Conservation (phyloP, 1,284 basidiomycete species). For the Fomitopsis betulina region DNA sequence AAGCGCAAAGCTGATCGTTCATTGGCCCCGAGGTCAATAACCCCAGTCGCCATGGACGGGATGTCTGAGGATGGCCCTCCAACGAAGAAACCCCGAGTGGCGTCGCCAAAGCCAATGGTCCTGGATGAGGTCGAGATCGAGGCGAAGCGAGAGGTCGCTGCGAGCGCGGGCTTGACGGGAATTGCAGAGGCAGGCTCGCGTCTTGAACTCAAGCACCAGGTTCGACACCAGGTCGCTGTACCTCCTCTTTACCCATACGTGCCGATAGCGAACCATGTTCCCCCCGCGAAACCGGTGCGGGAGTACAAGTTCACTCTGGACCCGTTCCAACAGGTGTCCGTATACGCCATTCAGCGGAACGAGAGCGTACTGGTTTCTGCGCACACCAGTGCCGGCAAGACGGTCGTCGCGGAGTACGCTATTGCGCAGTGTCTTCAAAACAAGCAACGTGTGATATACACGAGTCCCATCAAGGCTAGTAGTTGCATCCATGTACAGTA, state of each 20-base stretch:
- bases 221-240: conserved; percentile 93
- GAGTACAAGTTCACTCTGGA: conserved; percentile 97
- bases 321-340: conserved; percentile 95
- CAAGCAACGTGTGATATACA: conserved; percentile 97
- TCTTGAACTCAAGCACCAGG: conserved; percentile 78
- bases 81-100: conserved; percentile 46
- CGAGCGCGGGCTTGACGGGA: conserved; percentile 77
- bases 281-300: conserved; percentile 85
- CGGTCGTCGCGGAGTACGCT: conserved; percentile 98
- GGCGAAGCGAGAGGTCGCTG: conserved; percentile 84
- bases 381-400: conserved; percentile 98
- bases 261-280: conserved; percentile 90
- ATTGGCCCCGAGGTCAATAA: conserved; percentile 10
- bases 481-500: neutral
- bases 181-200: conserved; percentile 62
- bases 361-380: conserved; percentile 99
- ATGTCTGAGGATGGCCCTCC: conserved; percentile 11
- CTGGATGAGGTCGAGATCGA: conserved; percentile 90
- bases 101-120: conserved; percentile 64
- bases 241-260: conserved; percentile 91
- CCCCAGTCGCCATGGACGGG: conserved; percentile 9
- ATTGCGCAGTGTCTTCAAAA: conserved; percentile 93
- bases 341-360: conserved; percentile 93
- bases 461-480: conserved; percentile 96
- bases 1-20: conserved; percentile 24